Conservation (phyloP, 1,284 basidiomycete species). For the Melanopsichium pennsylvanicum region DNA sequence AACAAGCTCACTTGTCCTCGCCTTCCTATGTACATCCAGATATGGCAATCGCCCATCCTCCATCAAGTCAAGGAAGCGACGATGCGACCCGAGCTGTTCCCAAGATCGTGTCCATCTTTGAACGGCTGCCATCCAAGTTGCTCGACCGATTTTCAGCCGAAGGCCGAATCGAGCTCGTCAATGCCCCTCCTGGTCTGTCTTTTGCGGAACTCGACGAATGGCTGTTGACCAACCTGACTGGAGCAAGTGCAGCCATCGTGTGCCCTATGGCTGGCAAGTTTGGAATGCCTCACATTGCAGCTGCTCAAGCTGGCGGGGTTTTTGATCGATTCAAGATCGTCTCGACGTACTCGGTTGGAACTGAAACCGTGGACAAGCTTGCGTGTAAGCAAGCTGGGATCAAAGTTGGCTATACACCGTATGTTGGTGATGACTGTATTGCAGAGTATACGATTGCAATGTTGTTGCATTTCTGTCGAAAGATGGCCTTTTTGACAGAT, state of each 20-base stretch:
- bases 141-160: slow-evolving; percentile 3
- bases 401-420: slow-evolving; percentile 24
- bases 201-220: slow-evolving; percentile 14
- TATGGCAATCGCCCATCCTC: too few species aligned
- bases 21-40: too few species aligned
- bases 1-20: too few species aligned
- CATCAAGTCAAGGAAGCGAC: too few species aligned
- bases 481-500: neutral
- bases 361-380: slow-evolving; percentile 13
- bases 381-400: slow-evolving; percentile 19
- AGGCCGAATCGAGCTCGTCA: slow-evolving; percentile 17
- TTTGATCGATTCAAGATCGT: slow-evolving; percentile 7
- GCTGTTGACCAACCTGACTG: slow-evolving; percentile 9
- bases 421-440: slow-evolving; percentile 13
- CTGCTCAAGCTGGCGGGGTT: neutral
- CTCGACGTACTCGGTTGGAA: slow-evolving; percentile 19
- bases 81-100: too few species aligned
- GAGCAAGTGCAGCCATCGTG: slow-evolving; percentile 15
- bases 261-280: slow-evolving; percentile 21
- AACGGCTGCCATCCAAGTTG: slow-evolving; percentile 12
- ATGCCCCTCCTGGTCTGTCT: neutral
- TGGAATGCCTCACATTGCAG: slow-evolving; percentile 11
- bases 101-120: slow-evolving; percentile 28
- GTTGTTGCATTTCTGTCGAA: slow-evolving; percentile 17
- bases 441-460: slow-evolving; percentile 33